phyloP scores from a whole-genome alignment of 805 yeast genomes.

The Candida stauntonica region DNA sequence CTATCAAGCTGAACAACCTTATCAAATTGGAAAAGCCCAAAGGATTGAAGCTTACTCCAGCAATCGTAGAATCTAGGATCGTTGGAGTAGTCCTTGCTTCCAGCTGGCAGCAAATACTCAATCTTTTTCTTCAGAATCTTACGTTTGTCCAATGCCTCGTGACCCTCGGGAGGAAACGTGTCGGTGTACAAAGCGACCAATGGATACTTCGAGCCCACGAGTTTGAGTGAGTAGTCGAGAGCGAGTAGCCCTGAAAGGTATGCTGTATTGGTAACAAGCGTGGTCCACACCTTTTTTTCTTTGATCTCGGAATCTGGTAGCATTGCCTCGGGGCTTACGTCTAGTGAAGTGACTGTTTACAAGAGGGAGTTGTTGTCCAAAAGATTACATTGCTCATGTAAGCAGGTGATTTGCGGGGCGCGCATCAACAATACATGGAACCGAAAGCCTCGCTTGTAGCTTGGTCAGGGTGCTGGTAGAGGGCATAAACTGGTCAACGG shows the following conservation, averaged over 20 bases:
- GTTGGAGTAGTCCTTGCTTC: slow-evolving; percentile 39
- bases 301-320: slow-evolving; percentile 3
- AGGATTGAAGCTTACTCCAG: slow-evolving; percentile 58
- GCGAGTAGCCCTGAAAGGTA: slow-evolving; percentile 51
- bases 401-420: too few species aligned
- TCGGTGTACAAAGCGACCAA: slow-evolving; percentile 51
- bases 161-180: slow-evolving; percentile 39
- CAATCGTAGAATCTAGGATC: slow-evolving; percentile 57
- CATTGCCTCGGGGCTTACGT: too few species aligned
- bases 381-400: too few species aligned
- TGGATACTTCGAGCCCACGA: slow-evolving; percentile 42
- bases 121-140: slow-evolving; percentile 40
- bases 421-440: too few species aligned
- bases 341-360: too few species aligned
- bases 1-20: slow-evolving; percentile 52
- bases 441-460: too few species aligned
- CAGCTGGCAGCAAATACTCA: slow-evolving; percentile 39
- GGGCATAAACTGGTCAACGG: too few species aligned
- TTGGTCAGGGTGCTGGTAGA: too few species aligned
- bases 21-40: slow-evolving; percentile 45
- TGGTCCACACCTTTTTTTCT: slow-evolving; percentile 43
- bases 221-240: slow-evolving; percentile 42
- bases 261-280: slow-evolving; percentile 47
- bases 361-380: too few species aligned
- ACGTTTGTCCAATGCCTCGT: slow-evolving; percentile 34